A percentile compares a stretch with the other conserved stretches of the same genome.
phyloP scores from a whole-genome alignment of 495 filamentous ascomycete species.

The Hypoxylon lienhwacheense region DNA sequence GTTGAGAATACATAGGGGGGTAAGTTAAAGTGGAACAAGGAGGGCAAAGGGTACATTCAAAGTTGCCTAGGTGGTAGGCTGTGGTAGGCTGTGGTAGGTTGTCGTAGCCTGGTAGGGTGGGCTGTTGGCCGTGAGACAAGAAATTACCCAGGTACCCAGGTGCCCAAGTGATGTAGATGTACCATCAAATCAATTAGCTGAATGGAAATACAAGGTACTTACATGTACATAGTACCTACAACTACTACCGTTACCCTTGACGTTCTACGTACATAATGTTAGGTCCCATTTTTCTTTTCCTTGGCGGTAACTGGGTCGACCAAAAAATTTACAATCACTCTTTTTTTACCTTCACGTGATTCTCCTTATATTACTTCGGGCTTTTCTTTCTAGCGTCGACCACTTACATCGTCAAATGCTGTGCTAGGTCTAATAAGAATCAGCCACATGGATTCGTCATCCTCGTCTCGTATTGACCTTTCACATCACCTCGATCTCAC shows the following conservation, averaged over 20 bases:
- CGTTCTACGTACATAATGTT: no score
- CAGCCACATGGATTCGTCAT: constrained; percentile 34
- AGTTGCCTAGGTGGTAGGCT: no score
- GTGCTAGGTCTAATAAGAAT: constrained; percentile 14
- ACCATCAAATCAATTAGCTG: no score
- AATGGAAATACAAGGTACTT: neutral
- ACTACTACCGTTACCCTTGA: no score
- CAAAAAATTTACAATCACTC: constrained; percentile 5
- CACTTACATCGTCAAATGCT: neutral
- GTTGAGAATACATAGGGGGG: constrained; percentile 8
- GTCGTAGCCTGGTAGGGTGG: constrained; percentile 4
- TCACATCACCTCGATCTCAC: constrained; percentile 14
- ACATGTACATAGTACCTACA: neutral
- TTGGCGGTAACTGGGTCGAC: constrained; percentile 34
- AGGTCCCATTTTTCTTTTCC: constrained; percentile 6
- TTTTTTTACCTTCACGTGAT: constrained; percentile 24
- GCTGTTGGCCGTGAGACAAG: constrained; percentile 24
- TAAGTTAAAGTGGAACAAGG: constrained; percentile 11
- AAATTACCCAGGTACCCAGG: neutral
- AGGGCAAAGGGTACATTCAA: no score
- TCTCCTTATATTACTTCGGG: constrained; percentile 5
- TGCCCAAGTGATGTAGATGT: no score
- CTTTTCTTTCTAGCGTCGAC: constrained; percentile 1
- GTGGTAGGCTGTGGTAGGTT: no score
- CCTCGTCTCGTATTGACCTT: constrained; percentile 27